A percentile compares a stretch with the other conserved stretches of the same genome.
Conservation (phyloP, 805 yeast genomes). For the Saccharomyces kudriavzevii region DNA sequence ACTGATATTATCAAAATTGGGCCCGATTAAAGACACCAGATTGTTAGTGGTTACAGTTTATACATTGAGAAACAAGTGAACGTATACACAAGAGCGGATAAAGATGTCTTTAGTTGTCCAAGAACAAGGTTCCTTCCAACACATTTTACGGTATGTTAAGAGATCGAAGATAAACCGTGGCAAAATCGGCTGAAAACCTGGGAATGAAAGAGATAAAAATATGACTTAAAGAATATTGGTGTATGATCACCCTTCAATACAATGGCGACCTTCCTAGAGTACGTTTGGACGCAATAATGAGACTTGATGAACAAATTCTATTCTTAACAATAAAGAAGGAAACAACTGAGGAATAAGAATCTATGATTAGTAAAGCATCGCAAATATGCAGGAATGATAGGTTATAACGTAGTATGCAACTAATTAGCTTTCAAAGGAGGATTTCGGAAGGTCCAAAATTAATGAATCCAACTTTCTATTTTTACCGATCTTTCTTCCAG, state of each 20-base stretch:
- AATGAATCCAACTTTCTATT: background rate
- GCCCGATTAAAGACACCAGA: background rate
- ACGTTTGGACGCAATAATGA: background rate
- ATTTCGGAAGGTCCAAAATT: background rate
- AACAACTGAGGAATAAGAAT: background rate
- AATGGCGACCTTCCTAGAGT: background rate
- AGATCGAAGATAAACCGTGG: background rate
- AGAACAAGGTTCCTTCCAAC: conserved; percentile 99
- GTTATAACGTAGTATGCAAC: background rate
- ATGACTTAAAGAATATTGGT: too few relatives aligned
- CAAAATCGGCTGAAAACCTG: background rate
- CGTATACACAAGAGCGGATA: conserved; percentile 22
- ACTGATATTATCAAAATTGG: background rate
- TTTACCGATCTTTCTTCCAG: background rate
- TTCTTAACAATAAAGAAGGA: background rate
- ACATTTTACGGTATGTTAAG: conserved; percentile 93
- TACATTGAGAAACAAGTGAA: background rate
- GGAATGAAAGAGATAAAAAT: background rate
- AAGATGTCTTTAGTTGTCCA: conserved; percentile 95
- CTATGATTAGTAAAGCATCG: background rate
- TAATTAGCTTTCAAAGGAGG: background rate
- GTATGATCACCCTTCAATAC: too few relatives aligned
- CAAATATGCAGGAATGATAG: too few relatives aligned
- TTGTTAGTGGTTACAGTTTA: background rate
- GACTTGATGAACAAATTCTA: background rate